Conservation (phyloP, 2,329 filamentous ascomycete genomes). For the Botrytis tulipae region DNA sequence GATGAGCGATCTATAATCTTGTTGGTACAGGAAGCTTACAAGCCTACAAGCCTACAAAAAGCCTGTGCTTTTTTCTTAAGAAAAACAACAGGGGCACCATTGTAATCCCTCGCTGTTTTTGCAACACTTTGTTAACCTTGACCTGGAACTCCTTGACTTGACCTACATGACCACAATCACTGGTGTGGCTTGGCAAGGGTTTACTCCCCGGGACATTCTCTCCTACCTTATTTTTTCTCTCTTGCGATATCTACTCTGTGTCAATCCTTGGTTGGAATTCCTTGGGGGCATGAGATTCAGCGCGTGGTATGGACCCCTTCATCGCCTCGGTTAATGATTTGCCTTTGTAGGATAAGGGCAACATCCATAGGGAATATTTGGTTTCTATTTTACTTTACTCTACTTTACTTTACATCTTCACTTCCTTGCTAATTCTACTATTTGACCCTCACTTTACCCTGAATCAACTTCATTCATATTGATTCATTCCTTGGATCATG, state of each 20-base stretch:
- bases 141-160: slow-evolving; percentile 13
- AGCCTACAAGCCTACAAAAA: slow-evolving; percentile 12
- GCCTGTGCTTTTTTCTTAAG: slow-evolving; percentile 10
- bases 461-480: slow-evolving; percentile 1
- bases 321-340: slow-evolving; percentile 11
- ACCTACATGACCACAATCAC: slow-evolving; percentile 8
- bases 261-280: slow-evolving; percentile 8
- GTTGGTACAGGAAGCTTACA: slow-evolving; percentile 14
- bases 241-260: background rate
- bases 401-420: background rate
- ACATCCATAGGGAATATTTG: background rate
- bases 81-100: slow-evolving; percentile 4
- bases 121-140: background rate
- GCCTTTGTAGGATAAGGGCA: background rate
- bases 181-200: slow-evolving; percentile 25
- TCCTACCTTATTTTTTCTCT: background rate
- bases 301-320: slow-evolving; percentile 23
- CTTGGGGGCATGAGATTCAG: slow-evolving; percentile 20
- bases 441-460: slow-evolving; percentile 17
- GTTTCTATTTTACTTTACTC: background rate
- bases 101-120: slow-evolving; percentile 15
- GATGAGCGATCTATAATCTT: slow-evolving; percentile 20
- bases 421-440: background rate
- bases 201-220: slow-evolving; percentile 1
- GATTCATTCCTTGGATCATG: background rate